A percentile compares a stretch with the other conserved stretches of the same genome.
These are phyloP conservation scores for Leptosphaerulina australis DNA, from an alignment of 2,329 filamentous ascomycete genomes.

Conservation along the genomic window DNA sequence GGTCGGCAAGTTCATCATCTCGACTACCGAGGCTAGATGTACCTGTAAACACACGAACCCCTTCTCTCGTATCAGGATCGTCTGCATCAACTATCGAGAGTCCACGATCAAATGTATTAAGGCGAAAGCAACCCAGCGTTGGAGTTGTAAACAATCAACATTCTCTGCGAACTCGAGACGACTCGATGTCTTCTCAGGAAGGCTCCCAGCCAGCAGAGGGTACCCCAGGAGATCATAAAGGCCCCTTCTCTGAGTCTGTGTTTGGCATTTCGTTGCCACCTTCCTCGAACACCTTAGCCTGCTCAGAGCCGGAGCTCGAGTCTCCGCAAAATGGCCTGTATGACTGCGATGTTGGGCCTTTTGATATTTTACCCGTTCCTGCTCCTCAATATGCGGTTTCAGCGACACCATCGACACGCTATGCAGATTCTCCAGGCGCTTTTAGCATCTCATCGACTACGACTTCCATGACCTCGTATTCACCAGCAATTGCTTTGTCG, in stretches of 20 bases:
- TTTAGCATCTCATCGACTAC: constrained; percentile 81
- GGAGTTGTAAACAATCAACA: constrained; percentile 41
- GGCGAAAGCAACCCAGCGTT: constrained; percentile 54
- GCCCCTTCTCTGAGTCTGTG: constrained; percentile 52
- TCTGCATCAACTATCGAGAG: constrained; percentile 56
- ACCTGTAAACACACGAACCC: constrained; percentile 48
- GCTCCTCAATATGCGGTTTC: constrained; percentile 71
- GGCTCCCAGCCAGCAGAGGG: constrained; percentile 32
- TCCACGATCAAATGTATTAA: constrained; percentile 52
- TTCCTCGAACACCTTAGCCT: constrained; percentile 40
- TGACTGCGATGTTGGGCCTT: constrained; percentile 60
- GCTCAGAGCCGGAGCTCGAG: constrained; percentile 36
- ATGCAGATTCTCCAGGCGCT: constrained; percentile 72
- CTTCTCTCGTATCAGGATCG: constrained; percentile 57
- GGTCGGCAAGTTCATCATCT: constrained; percentile 35
- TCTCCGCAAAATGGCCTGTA: constrained; percentile 31
- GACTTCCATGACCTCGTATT: constrained; percentile 77
- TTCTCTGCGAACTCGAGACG: constrained; percentile 38
- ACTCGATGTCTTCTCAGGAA: constrained; percentile 45
- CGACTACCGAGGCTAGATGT: constrained; percentile 47
- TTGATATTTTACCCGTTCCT: constrained; percentile 69
- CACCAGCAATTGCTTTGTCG: constrained; percentile 64
- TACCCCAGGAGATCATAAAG: constrained; percentile 44
- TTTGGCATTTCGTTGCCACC: constrained; percentile 51
- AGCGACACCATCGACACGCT: constrained; percentile 74